Conservation (phyloP, 352 stramenopile genomes). For the Thalassiosira livingstoniorum region DNA sequence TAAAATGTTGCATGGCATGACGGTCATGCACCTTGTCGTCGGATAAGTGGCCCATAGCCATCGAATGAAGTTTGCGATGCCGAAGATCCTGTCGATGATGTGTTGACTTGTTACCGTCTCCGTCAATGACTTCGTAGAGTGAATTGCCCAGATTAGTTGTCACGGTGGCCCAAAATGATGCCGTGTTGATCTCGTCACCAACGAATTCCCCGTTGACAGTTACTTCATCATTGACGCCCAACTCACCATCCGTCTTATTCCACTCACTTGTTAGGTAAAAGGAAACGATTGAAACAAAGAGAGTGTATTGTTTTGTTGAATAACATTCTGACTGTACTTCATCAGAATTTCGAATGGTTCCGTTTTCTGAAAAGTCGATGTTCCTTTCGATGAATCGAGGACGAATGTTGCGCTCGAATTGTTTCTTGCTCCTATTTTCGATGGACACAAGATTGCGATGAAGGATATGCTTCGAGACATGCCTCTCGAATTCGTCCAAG, state of each 20-base stretch:
- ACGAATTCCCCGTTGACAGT: conserved; percentile 29
- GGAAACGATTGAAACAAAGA: conserved; percentile 21
- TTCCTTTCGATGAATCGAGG: conserved; percentile 13
- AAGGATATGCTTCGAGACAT: not conserved
- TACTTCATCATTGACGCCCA: conserved; percentile 13
- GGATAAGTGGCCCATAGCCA: conserved; percentile 27
- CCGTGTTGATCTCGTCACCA: not conserved
- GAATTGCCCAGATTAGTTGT: not conserved
- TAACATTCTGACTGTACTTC: conserved; percentile 37
- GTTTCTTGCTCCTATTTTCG: not conserved
- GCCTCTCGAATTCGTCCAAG: conserved; percentile 29
- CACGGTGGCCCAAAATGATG: conserved; percentile 27
- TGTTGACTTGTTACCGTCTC: not conserved
- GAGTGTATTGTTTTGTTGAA: conserved; percentile 18
- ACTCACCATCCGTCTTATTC: conserved; percentile 18
- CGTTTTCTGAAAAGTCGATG: conserved; percentile 40
- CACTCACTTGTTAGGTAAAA: conserved; percentile 7
- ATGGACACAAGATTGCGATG: conserved; percentile 25
- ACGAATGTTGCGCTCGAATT: conserved; percentile 19
- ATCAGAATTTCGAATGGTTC: conserved; percentile 7
- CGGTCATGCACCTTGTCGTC: conserved; percentile 38
- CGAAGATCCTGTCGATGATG: not conserved
- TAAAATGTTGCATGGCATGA: conserved; percentile 40
- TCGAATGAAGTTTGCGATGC: not conserved
- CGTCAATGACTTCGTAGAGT: conserved; percentile 18